Evolutionary conservation across 257 asterid genomes (phyloP), one percentile per base, ranked within the genome.

Genomic region (Ocimum tenuiflorum): DNA sequence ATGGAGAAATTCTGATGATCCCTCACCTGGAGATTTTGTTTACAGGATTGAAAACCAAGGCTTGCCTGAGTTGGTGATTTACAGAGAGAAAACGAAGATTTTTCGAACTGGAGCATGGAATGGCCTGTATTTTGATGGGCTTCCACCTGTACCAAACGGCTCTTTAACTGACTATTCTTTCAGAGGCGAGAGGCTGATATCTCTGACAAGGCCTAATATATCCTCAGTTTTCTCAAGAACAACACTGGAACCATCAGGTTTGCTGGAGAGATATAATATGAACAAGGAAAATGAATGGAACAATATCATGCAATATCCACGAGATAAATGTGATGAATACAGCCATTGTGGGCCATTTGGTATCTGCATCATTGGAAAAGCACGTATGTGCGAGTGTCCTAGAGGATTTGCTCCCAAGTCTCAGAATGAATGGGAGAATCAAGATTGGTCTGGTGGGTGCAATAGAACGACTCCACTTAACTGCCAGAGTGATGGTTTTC

Each of bases 1-100:
- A 0, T 82, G 87, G 87, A 79, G 35, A 64, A 61, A 29, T 1
- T 8, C 13, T 8, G 79, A 79, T 2, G 83, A 82, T 29, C 88
- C 85, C 14, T 78, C 85, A 1, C 57, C 67, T 0, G 83, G 83
- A 8, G 80, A 80, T 1, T 79, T 19, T 23, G 19, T 61, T 7
- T 14, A 1, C 29, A 60, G 36, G 46, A 63, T 80, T 3, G 77
- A 68, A 3, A 70, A 60, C 53, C 6, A 31, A 65, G 81, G 75
- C 14, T 20, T 77, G 67, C 72, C 79, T 15, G 69, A 79, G 7
- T 0, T 65, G 23, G 79, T 77, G 42, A 1, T 63, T 22, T 60
- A 6, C 18, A 50, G 7, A 27, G 70, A 66, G 45, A 20, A 1
- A 2, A 17, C 0, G 38, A 72, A 14, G 3, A 10, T 9, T 5